Conservation (phyloP, 202 grass and related monocot species). For the Brachypodium distachyon region DNA sequence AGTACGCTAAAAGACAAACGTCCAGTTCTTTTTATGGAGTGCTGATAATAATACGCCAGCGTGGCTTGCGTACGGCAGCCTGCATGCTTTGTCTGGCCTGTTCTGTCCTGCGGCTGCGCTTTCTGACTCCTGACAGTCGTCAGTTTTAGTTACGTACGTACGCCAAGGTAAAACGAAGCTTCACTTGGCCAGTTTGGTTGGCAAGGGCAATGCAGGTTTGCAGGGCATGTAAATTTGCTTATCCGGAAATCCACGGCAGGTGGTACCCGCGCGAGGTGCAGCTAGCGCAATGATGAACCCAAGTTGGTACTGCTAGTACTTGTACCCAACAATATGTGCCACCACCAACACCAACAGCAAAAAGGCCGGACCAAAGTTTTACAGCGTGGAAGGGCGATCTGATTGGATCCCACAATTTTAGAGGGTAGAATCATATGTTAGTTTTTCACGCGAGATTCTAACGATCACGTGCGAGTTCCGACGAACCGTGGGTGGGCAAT, state of each 20-base stretch:
- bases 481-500: not conserved
- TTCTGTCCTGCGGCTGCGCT: not conserved
- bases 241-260: not conserved
- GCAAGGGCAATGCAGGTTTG: not conserved
- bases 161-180: constrained; percentile 2
- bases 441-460: constrained; percentile 45
- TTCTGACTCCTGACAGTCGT: not conserved
- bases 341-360: not conserved
- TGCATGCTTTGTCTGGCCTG: not conserved
- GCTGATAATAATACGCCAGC: not conserved
- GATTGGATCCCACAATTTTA: not conserved
- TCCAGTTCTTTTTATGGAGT: too few species aligned
- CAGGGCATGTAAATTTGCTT: not conserved
- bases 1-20: not conserved
- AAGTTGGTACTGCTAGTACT: too few species aligned
- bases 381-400: constrained; percentile 15
- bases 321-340: not conserved
- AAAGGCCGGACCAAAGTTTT: not conserved
- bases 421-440: not conserved
- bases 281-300: constrained; percentile 24
- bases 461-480: constrained; percentile 48
- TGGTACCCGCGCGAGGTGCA: not conserved
- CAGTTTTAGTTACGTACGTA: constrained; percentile 1
- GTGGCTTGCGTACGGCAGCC: not conserved
- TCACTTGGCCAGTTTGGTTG: constrained; percentile 1